Conservation (phyloP, 2,329 filamentous ascomycete genomes). For the Mycosphaerella arachidis region DNA sequence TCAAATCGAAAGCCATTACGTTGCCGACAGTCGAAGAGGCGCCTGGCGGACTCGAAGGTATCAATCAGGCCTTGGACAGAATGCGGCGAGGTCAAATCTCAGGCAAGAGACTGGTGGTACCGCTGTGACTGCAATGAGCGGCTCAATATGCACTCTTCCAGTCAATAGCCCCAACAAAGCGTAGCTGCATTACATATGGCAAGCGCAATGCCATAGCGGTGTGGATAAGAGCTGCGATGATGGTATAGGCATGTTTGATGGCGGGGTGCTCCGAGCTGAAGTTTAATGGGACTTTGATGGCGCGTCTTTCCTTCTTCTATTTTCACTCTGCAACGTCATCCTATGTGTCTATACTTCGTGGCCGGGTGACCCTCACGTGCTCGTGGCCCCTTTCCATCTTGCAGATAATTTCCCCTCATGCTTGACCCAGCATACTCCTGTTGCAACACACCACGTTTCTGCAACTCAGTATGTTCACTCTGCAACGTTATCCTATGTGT, state of each 20-base stretch:
- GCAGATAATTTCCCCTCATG: conserved; percentile 29
- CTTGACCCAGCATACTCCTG: conserved; percentile 24
- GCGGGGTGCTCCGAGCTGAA: neutral
- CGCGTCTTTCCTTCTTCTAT: neutral
- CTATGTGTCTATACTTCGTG: conserved; percentile 11
- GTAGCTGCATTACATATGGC: too few species aligned
- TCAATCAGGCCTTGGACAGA: conserved; percentile 17
- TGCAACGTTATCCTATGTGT: neutral
- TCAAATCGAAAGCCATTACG: conserved; percentile 5
- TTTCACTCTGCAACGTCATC: neutral
- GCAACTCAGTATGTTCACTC: too few species aligned
- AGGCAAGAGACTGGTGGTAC: conserved; percentile 18
- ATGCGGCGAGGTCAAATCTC: conserved; percentile 18
- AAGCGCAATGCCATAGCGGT: too few species aligned
- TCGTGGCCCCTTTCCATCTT: conserved; percentile 25
- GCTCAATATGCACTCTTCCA: too few species aligned
- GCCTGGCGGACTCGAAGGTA: conserved; percentile 12
- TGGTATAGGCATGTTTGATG: neutral
- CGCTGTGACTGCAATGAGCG: conserved; percentile 3
- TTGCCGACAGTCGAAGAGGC: conserved; percentile 14
- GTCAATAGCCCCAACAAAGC: too few species aligned
- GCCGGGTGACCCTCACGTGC: conserved; percentile 28
- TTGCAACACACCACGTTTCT: conserved; percentile 33
- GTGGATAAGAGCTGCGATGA: too few species aligned
- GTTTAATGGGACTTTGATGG: neutral